Conservation (phyloP, 164 flowering plant genomes). For the Sedum album region DNA sequence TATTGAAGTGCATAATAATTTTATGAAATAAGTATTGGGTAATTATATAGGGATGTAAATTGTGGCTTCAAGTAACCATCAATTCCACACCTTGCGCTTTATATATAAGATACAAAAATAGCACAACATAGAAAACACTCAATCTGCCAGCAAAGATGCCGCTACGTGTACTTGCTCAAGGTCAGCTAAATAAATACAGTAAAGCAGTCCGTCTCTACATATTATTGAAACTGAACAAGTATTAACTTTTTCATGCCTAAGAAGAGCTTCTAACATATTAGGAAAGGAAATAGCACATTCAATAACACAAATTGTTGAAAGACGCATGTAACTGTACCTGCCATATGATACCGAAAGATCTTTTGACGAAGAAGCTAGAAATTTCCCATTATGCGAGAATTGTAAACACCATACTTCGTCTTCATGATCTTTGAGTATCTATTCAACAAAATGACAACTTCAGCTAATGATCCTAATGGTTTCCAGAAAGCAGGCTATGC, state of each 20-base stretch:
- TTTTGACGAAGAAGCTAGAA: slow-evolving; percentile 41
- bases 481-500: no score
- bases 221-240: background rate
- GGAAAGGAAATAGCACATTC: background rate
- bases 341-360: slow-evolving; percentile 40
- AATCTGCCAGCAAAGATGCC: background rate
- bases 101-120: background rate
- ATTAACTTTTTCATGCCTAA: background rate
- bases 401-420: slow-evolving; percentile 52
- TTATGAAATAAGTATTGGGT: no score
- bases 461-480: background rate
- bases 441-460: slow-evolving; percentile 6
- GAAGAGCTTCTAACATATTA: background rate
- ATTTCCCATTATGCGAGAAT: slow-evolving; percentile 48
- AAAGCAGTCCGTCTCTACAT: background rate
- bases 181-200: background rate
- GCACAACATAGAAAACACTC: background rate
- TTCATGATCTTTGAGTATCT: slow-evolving; percentile 33
- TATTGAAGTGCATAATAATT: no score
- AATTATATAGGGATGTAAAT: no score
- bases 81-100: no score
- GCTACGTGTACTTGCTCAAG: background rate
- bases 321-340: slow-evolving; percentile 26
- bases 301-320: background rate
- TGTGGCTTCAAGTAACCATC: no score